Conservation (phyloP, 352 stramenopile genomes). For the Phytophthora cryptogea region DNA sequence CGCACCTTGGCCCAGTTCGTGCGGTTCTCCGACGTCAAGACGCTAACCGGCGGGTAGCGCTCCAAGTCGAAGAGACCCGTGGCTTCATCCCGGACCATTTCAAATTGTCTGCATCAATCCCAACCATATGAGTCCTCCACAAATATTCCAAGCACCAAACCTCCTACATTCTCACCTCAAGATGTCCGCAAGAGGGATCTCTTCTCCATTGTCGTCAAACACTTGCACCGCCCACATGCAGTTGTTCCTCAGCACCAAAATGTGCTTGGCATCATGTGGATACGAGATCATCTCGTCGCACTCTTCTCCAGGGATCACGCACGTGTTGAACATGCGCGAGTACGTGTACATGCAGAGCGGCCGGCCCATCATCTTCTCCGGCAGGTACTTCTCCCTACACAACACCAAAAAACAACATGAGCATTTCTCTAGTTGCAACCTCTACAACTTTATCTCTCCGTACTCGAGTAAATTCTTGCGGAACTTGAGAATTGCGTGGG, state of each 20-base stretch:
- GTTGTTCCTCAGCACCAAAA: conserved; percentile 93
- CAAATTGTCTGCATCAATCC: conserved; percentile 62
- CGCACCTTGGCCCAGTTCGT: conserved; percentile 94
- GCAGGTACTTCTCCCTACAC: conserved; percentile 86
- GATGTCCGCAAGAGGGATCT: conserved; percentile 78
- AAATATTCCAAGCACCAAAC: not conserved
- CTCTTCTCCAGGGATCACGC: conserved; percentile 92
- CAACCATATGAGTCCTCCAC: conserved; percentile 1
- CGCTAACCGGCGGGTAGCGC: conserved; percentile 89
- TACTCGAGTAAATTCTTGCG: conserved; percentile 90
- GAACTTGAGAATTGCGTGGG: conserved; percentile 90
- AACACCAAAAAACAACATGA: not conserved
- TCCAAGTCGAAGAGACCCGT: conserved; percentile 87
- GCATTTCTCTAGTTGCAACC: not conserved
- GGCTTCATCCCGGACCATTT: conserved; percentile 83
- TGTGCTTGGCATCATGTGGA: conserved; percentile 91
- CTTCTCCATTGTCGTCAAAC: conserved; percentile 70
- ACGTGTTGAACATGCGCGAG: conserved; percentile 97
- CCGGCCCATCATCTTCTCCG: conserved; percentile 93
- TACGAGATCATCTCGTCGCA: conserved; percentile 89
- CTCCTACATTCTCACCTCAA: conserved; percentile 40
- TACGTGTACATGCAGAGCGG: conserved; percentile 95
- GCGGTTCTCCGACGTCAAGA: conserved; percentile 95
- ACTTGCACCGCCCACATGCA: conserved; percentile 88
- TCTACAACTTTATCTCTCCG: conserved; percentile 20